phyloP scores from a whole-genome alignment of 2,329 filamentous ascomycete genomes.

The Diaporthe vexans region DNA sequence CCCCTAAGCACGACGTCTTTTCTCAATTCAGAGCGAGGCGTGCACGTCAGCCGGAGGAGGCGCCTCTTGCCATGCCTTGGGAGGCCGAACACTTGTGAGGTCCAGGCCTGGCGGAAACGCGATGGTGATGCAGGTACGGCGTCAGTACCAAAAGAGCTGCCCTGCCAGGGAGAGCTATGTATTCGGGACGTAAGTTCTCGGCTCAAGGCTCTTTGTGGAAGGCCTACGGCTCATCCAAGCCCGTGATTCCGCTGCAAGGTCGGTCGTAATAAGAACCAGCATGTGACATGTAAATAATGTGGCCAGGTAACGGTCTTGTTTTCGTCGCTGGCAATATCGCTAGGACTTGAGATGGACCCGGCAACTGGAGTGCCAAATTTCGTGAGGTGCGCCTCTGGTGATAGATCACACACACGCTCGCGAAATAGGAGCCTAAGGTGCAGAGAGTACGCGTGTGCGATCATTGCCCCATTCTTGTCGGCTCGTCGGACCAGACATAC shows the following conservation, averaged over 20 bases:
- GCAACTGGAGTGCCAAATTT: constrained; percentile 27
- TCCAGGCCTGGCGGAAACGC: constrained; percentile 19
- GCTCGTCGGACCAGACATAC: constrained; percentile 9
- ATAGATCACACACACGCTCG: constrained; percentile 4
- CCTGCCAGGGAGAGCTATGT: not conserved
- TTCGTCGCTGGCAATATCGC: constrained; percentile 10
- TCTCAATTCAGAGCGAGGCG: not conserved
- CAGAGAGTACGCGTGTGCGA: not conserved
- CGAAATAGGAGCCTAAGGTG: not conserved
- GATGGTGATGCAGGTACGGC: constrained; percentile 37
- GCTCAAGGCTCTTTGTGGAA: constrained; percentile 11
- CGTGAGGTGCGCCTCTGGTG: constrained; percentile 6
- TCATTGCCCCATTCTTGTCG: constrained; percentile 21
- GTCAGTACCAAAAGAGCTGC: constrained; percentile 22
- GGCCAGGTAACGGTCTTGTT: constrained; percentile 18
- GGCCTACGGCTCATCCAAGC: constrained; percentile 25
- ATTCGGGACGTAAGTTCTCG: constrained; percentile 27
- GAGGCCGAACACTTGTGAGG: not conserved
- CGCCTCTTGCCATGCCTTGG: not conserved
- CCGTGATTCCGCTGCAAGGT: constrained; percentile 23
- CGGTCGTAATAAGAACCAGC: constrained; percentile 19
- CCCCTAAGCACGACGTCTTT: not conserved
- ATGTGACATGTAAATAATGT: constrained; percentile 33
- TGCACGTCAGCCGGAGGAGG: not conserved
- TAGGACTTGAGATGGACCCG: constrained; percentile 18